Evolutionary conservation across 1,284 basidiomycete species (phyloP).

Genomic region (Neolentinus lepideus): DNA sequence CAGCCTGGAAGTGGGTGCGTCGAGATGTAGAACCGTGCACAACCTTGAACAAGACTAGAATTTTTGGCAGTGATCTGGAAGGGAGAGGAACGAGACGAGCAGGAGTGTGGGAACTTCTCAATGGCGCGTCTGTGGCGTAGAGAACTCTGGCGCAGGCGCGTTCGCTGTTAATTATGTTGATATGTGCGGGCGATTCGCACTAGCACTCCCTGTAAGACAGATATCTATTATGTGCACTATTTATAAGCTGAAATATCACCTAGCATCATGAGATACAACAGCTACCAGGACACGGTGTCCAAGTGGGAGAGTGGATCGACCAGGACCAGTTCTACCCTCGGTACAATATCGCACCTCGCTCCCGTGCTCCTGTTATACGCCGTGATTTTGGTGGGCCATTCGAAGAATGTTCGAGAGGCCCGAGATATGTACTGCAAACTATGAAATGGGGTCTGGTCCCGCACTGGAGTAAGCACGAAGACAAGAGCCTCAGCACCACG

Average conservation of each 20-base stretch:
- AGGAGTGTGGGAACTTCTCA: slow-evolving; percentile 1
- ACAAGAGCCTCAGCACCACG: slow-evolving; percentile 72
- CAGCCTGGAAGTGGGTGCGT: no score
- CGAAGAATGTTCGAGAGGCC: slow-evolving; percentile 2
- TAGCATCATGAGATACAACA: slow-evolving; percentile 33
- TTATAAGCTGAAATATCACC: neutral
- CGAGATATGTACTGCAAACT: slow-evolving; percentile 40
- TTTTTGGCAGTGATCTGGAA: no score
- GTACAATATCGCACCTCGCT: slow-evolving; percentile 68
- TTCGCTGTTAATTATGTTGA: neutral
- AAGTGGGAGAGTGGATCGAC: slow-evolving; percentile 56
- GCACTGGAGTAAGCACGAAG: slow-evolving; percentile 75
- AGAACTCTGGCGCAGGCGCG: neutral
- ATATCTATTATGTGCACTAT: neutral
- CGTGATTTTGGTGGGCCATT: slow-evolving; percentile 12
- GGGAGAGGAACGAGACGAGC: no score
- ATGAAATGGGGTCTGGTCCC: slow-evolving; percentile 93
- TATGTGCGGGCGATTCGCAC: slow-evolving; percentile 64
- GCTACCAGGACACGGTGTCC: slow-evolving; percentile 30
- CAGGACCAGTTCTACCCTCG: slow-evolving; percentile 51
- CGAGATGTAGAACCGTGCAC: no score
- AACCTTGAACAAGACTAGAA: no score
- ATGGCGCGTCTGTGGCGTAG: slow-evolving; percentile 5
- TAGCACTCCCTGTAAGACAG: slow-evolving; percentile 39
- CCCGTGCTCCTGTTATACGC: slow-evolving; percentile 58